Base-by-base conservation (phyloP, 2,329 filamentous ascomycete genomes). In the Colletotrichum musae region DNA sequence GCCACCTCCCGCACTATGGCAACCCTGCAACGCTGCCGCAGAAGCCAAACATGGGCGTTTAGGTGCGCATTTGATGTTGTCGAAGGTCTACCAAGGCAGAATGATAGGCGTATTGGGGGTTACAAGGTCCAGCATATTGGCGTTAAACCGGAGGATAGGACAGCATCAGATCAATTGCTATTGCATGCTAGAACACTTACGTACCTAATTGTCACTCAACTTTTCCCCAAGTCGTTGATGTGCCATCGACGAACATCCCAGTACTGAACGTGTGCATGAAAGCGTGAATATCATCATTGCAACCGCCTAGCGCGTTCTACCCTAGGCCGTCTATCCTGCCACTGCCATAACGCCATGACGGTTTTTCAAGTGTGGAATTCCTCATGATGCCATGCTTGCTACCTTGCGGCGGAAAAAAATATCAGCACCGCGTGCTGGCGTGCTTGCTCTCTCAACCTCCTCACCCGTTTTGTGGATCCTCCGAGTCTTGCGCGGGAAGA, bases 1-100 rank as follows among this genome's bases (percentile, higher is more conserved):
- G 82, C 70, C 86, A 88, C 73, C 78, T 90, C 71, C 87, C 86
- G 51, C 84, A 82, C 67, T 90, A 89, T 73, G 88, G 88, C 72
- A 90, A 90, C 77, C 87, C 87, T 67, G 87, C 88, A 39, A 86
- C 86, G 39, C 77, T 90, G 75, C 88, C 88, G 69, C 88, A 89
- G 75, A 89, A 89, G 79, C 88, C 88, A 68, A 80, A 85, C 41
- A 83, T 84, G 68, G 84, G 70, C 58, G 60, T 71, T 69, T 69
- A 65, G 60, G 67, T 66, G 67, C 56, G 61, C 68, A 32, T 63
- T 58, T 63, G 64, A 58, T 39, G 47, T 67, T 58, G 58, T 52
- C 43, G 36, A 63, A 26, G 58, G 64, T 70, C 68, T 58, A 62
- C 68, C 52, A 62, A 56, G 63, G 68, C 58, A 68, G 64, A 70